Conservation (phyloP, 768 basidiomycete species). For the Fibroporia radiculosa region DNA sequence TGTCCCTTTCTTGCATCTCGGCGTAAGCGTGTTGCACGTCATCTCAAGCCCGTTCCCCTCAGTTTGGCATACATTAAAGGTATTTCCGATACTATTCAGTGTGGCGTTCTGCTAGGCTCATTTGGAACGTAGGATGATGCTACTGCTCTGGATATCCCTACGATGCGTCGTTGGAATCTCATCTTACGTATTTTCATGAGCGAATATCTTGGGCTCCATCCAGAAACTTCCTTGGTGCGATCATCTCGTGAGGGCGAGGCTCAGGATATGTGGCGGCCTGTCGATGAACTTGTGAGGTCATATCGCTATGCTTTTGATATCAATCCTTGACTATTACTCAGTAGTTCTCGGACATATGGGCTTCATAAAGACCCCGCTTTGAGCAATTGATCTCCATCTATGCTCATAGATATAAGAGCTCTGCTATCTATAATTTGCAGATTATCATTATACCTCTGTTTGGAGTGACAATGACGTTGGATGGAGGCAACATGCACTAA, state of each 20-base stretch:
- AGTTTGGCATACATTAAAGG: slow-evolving; percentile 82
- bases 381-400: too few relatives aligned
- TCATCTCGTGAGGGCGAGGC: neutral
- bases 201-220: slow-evolving; percentile 76
- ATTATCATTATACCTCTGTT: too few relatives aligned
- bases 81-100: slow-evolving; percentile 22
- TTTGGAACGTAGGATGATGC: slow-evolving; percentile 68
- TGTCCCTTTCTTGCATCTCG: slow-evolving; percentile 74
- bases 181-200: slow-evolving; percentile 81
- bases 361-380: too few relatives aligned
- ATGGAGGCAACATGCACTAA: too few relatives aligned
- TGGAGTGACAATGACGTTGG: too few relatives aligned
- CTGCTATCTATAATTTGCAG: too few relatives aligned
- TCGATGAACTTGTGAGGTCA: slow-evolving; percentile 20
- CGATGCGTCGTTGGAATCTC: slow-evolving; percentile 85
- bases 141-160: slow-evolving; percentile 73
- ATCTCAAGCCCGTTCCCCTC: slow-evolving; percentile 84
- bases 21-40: slow-evolving; percentile 85
- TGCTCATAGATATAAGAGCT: too few relatives aligned
- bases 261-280: slow-evolving; percentile 1
- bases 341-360: slow-evolving; percentile 1
- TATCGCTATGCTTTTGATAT: neutral
- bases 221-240: slow-evolving; percentile 24
- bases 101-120: slow-evolving; percentile 1
- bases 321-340: neutral